These are phyloP conservation scores for Malassezia arunalokei DNA, from an alignment of 1,284 basidiomycete genomes.

Conservation along the genomic window DNA sequence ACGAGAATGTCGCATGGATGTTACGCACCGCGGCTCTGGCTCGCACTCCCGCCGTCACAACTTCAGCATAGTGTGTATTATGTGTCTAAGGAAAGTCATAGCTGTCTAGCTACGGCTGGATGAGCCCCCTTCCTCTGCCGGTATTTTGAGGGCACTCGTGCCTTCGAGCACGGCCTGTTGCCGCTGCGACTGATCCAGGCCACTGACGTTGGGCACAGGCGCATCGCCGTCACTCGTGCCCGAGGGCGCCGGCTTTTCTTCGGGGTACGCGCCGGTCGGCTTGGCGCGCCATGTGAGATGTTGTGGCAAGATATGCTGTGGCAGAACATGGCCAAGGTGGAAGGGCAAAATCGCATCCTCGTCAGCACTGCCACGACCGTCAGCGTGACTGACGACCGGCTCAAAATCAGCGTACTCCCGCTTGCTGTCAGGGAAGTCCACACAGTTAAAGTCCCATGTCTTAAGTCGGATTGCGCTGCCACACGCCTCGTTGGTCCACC, in stretches of 20 bases:
- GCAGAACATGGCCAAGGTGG: constrained; percentile 3
- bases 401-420: constrained; percentile 23
- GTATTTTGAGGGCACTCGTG: constrained; percentile 3
- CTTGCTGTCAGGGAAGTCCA: constrained; percentile 28
- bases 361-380: background rate
- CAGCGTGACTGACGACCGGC: constrained; percentile 18
- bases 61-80: background rate
- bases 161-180: constrained; percentile 12
- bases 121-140: background rate
- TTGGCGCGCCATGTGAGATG: background rate
- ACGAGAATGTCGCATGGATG: constrained; percentile 59
- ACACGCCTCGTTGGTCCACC: constrained; percentile 76
- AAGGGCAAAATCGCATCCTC: constrained; percentile 3
- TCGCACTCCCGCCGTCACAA: background rate
- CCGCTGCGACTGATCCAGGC: constrained; percentile 11
- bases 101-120: background rate
- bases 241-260: background rate
- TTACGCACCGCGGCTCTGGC: constrained; percentile 13
- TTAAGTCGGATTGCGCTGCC: constrained; percentile 68
- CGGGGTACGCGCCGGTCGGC: background rate
- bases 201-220: constrained; percentile 7
- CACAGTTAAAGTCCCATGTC: constrained; percentile 94
- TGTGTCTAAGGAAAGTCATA: background rate
- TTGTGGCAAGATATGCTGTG: background rate
- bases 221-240: background rate